These are phyloP conservation scores for Debaryomycetaceae sp. DNA, from an alignment of 1,139 yeast genomes.

Conservation along the genomic window DNA sequence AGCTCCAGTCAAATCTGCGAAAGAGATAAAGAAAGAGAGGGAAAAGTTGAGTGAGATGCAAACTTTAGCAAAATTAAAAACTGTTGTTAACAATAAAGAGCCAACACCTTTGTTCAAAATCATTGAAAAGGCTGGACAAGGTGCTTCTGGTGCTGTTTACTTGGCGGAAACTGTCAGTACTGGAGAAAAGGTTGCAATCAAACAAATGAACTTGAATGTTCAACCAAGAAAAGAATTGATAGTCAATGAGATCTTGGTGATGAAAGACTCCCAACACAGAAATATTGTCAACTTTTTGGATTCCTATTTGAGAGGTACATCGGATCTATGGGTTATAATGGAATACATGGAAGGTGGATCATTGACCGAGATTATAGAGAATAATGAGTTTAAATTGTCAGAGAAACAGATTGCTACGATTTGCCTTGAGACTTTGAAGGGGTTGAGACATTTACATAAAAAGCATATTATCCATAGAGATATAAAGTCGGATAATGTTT, in stretches of 20 bases:
- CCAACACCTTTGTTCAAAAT: constrained; percentile 84
- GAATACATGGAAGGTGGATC: constrained; percentile 85
- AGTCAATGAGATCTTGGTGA: constrained; percentile 50
- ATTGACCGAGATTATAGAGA: constrained; percentile 86
- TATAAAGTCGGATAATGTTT: constrained; percentile 90
- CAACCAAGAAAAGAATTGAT: constrained; percentile 95
- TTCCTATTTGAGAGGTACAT: constrained; percentile 39
- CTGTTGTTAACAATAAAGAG: constrained; percentile 79
- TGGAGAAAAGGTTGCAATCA: constrained; percentile 69
- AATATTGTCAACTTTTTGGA: constrained; percentile 48
- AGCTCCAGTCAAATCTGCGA: constrained; percentile 32
- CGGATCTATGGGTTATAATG: constrained; percentile 85
- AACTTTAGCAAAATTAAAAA: constrained; percentile 75
- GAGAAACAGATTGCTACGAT: constrained; percentile 87
- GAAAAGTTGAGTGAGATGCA: constrained; percentile 83
- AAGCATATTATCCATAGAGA: constrained; percentile 95
- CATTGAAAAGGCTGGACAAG: constrained; percentile 97
- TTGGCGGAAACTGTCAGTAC: constrained; percentile 64
- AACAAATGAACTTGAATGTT: constrained; percentile 89
- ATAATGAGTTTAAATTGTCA: constrained; percentile 59
- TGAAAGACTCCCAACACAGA: constrained; percentile 48
- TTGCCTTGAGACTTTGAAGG: constrained; percentile 87
- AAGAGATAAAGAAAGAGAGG: constrained; percentile 55
- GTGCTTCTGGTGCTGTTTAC: constrained; percentile 96
- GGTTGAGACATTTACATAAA: constrained; percentile 84